Evolutionary conservation across 805 yeast genomes (phyloP), one percentile per base, ranked within the genome.

Genomic region (Sugiyamaella qingdaonensis): DNA sequence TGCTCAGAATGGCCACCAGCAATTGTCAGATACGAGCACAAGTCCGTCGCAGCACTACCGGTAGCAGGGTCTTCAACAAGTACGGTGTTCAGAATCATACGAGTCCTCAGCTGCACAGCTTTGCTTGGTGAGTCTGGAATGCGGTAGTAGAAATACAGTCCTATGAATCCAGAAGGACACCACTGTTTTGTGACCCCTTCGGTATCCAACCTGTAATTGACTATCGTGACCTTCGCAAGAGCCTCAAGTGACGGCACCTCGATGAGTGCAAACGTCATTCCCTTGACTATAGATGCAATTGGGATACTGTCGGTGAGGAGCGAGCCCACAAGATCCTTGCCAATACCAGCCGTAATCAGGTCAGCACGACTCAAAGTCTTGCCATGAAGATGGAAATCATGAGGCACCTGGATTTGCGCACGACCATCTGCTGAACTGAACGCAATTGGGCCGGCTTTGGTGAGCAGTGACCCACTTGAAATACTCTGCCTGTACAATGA

Each of bases 41-140:
- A 11, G 10, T 21, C 32, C 10, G 42, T 18, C 3, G 49, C 47
- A 2, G 53, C 53, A 43, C 49, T 44, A n/a, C 53, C 53, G 4
- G 53, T 50, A n/a, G 53, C 53, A 29, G 53, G 53, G 18, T 50
- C 53, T 32, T 50, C 53, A n/a, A 16, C 24, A 4, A 50, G 24
- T 4, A n/a, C n/a, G 21, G 21, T 42, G 24, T n/a, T n/a, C 21
- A 44, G 34, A 13, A 44, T 50, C 53, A 50, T 50, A 31, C 53
- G 48, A 10, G 53, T 37, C 10, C 51, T 21, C n/a, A 48, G 4
- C 21, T 21, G 16, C 24, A 16, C 24, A 4, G 13, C 24, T 10
- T 5, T 32, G 39, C 10, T 4, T n/a, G 43, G 10, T 13, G 13
- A 14, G 11, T 34, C 27, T 9, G 14, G 19, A 11, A 19, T 14